Evolutionary conservation across 371 early-diverging fungal species (phyloP).

Genomic region (Mortierella sp.): DNA sequence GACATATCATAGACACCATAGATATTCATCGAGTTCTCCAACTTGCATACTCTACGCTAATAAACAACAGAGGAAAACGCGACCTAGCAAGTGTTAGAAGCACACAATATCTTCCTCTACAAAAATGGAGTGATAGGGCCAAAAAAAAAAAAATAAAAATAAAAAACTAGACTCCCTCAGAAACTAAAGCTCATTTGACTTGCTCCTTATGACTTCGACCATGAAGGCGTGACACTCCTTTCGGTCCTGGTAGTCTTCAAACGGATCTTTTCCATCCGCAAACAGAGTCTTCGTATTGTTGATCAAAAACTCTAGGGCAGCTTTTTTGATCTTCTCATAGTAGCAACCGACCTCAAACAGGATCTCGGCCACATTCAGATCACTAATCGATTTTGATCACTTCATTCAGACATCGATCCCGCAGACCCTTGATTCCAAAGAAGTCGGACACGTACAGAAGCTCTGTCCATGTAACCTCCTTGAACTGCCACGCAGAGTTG

Average conservation of each 20-base stretch:
- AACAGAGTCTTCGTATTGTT: neutral
- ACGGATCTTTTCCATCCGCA: neutral
- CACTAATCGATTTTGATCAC: slow-evolving; percentile 4
- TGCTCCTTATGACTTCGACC: neutral
- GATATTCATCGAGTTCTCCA: too few relatives aligned
- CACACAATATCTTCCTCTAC: too few relatives aligned
- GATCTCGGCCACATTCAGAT: slow-evolving; percentile 4
- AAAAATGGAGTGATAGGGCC: too few relatives aligned
- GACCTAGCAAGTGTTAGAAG: too few relatives aligned
- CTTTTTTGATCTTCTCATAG: slow-evolving; percentile 1
- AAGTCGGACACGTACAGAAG: slow-evolving; percentile 4
- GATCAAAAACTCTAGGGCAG: neutral
- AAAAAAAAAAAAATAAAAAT: too few relatives aligned
- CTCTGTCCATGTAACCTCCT: slow-evolving; percentile 10
- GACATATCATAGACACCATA: too few relatives aligned
- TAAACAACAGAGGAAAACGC: too few relatives aligned
- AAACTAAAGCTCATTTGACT: neutral
- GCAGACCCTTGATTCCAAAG: slow-evolving; percentile 6
- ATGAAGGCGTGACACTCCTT: neutral
- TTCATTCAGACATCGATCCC: neutral
- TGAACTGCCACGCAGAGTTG: slow-evolving; percentile 1
- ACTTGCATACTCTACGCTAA: too few relatives aligned
- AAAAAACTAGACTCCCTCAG: too few relatives aligned
- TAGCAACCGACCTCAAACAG: slow-evolving; percentile 13
- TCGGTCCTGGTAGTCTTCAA: neutral